Conservation (phyloP, 371 early-diverging fungal genomes). For the Actinomortierella ambigua region DNA sequence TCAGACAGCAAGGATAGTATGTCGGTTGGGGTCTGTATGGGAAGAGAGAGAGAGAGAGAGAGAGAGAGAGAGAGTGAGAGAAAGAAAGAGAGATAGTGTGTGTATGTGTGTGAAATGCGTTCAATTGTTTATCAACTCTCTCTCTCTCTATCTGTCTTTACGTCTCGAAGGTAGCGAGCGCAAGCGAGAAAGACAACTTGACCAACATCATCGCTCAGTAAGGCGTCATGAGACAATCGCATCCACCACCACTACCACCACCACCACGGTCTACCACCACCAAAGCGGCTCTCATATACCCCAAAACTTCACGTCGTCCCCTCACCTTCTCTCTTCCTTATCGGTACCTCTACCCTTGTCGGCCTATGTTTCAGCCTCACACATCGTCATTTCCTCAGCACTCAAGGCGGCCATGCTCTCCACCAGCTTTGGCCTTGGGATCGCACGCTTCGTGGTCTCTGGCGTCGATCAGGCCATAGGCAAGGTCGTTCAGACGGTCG, state of each 20-base stretch:
- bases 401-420: constrained; percentile 45
- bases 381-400: constrained; percentile 30
- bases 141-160: neutral
- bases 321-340: constrained; percentile 9
- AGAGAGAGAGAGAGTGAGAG: neutral
- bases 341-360: constrained; percentile 24
- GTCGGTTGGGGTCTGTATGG: neutral
- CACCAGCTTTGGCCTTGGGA: constrained; percentile 28
- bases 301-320: neutral
- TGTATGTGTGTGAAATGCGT: neutral
- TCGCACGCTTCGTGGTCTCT: constrained; percentile 35
- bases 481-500: constrained; percentile 18
- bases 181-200: too few species aligned
- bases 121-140: neutral
- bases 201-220: too few species aligned
- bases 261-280: neutral
- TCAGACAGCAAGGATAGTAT: too few species aligned
- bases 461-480: constrained; percentile 30
- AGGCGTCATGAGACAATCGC: too few species aligned
- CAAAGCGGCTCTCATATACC: neutral
- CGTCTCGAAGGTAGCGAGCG: too few species aligned
- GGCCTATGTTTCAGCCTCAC: constrained; percentile 29
- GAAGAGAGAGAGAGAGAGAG: neutral
- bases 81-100: neutral
- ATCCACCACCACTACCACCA: too few species aligned